A percentile compares a stretch with the other conserved stretches of the same genome.
These are phyloP conservation scores for Diaporthe batatas DNA, from an alignment of 2,329 filamentous ascomycete species.

Conservation along the genomic window DNA sequence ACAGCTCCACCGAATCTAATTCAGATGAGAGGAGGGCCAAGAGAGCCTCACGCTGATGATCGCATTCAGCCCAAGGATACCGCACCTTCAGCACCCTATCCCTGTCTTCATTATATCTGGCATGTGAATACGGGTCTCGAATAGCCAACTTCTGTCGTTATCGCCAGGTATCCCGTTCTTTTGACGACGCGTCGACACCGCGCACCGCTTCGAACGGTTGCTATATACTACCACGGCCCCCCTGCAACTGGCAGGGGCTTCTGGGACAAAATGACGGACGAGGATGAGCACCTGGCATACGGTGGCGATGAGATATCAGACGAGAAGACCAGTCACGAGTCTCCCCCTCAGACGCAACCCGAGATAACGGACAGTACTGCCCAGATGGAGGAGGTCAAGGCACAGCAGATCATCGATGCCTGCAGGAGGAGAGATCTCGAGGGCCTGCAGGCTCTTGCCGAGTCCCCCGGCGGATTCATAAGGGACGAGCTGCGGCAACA, in stretches of 20 bases:
- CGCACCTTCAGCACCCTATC: neutral
- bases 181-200: neutral
- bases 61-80: neutral
- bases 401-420: slow-evolving; percentile 67
- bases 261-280: slow-evolving; percentile 12
- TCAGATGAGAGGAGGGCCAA: slow-evolving; percentile 6
- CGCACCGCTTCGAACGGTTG: neutral
- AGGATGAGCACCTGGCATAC: slow-evolving; percentile 8
- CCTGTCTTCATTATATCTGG: slow-evolving; percentile 2
- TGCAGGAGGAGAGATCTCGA: slow-evolving; percentile 70
- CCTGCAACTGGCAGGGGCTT: neutral
- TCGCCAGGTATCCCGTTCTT: neutral
- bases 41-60: slow-evolving; percentile 17
- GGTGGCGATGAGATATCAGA: neutral
- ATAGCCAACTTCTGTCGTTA: neutral
- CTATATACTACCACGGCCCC: neutral
- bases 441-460: slow-evolving; percentile 69
- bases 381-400: slow-evolving; percentile 49
- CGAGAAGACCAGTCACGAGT: slow-evolving; percentile 2
- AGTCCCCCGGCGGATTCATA: slow-evolving; percentile 75
- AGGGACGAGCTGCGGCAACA: slow-evolving; percentile 75
- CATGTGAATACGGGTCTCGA: neutral
- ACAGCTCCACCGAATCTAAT: neutral
- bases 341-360: slow-evolving; percentile 13
- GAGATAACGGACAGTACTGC: neutral